These are phyloP conservation scores for Ambrosia artemisiifolia DNA, from an alignment of 129 eudicot species.

Conservation along the genomic window DNA sequence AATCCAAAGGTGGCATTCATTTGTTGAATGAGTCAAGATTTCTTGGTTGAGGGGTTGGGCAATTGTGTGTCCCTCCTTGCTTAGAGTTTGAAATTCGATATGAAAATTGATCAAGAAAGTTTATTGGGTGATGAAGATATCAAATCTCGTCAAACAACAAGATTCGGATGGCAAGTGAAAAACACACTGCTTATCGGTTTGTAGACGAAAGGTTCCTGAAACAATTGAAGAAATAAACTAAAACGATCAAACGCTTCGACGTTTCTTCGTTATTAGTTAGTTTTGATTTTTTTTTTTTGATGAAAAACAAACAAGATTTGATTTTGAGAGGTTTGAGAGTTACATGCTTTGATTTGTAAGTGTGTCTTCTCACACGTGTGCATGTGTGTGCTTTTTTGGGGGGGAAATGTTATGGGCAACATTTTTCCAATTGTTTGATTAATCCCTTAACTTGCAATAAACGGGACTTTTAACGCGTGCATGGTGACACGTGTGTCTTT, in stretches of 20 bases:
- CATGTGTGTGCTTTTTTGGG: slow-evolving; percentile 45
- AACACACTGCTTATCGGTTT: no score
- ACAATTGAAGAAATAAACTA: background rate
- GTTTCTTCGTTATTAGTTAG: slow-evolving; percentile 21
- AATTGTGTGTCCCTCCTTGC: slow-evolving; percentile 40
- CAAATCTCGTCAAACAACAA: background rate
- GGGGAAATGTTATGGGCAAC: slow-evolving; percentile 51
- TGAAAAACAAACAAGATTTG: background rate
- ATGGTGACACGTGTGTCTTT: slow-evolving; percentile 34
- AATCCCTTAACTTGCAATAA: slow-evolving; percentile 23
- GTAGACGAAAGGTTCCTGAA: no score
- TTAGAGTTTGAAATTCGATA: slow-evolving; percentile 9
- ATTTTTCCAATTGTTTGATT: slow-evolving; percentile 13
- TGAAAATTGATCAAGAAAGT: slow-evolving; percentile 8
- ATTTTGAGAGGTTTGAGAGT: slow-evolving; percentile 43
- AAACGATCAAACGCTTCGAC: background rate
- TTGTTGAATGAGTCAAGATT: slow-evolving; percentile 29
- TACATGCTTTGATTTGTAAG: slow-evolving; percentile 30
- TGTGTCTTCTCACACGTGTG: slow-evolving; percentile 49
- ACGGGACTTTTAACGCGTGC: slow-evolving; percentile 43
- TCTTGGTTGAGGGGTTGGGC: slow-evolving; percentile 14
- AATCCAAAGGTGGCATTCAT: slow-evolving; percentile 49
- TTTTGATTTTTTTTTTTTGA: slow-evolving; percentile 7
- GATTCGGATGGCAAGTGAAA: background rate
- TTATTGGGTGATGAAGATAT: background rate